A percentile compares a stretch with the other conserved stretches of the same genome.
Conservation (phyloP, 2,329 filamentous ascomycete genomes). For the Penicillium sp. region DNA sequence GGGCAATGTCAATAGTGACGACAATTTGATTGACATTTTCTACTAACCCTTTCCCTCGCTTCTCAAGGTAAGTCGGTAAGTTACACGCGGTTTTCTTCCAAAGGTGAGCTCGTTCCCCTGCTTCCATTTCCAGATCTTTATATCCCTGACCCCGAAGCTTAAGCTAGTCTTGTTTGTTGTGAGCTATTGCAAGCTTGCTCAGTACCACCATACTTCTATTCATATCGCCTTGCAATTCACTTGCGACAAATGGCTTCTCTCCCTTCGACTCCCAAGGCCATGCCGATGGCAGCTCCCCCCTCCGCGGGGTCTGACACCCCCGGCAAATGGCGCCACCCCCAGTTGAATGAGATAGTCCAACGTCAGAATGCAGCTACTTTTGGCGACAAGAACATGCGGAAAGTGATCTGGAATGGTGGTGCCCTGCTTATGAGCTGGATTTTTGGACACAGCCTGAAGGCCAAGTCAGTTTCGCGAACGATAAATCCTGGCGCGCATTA, state of each 20-base stretch:
- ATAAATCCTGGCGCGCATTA: background rate
- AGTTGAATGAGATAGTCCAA: constrained; percentile 79
- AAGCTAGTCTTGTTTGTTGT: background rate
- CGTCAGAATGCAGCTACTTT: constrained; percentile 79
- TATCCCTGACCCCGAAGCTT: background rate
- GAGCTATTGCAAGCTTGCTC: background rate
- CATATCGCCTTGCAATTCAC: background rate
- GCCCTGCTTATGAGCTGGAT: constrained; percentile 55
- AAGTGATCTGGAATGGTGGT: constrained; percentile 67
- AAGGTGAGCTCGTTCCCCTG: constrained; percentile 2
- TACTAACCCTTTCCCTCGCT: background rate
- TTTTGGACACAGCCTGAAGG: constrained; percentile 41
- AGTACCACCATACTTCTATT: background rate
- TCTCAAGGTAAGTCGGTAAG: constrained; percentile 2
- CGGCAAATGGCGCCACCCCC: constrained; percentile 89
- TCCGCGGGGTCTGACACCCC: constrained; percentile 47
- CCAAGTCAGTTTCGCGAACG: constrained; percentile 33
- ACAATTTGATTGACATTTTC: background rate
- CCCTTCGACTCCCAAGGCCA: constrained; percentile 46
- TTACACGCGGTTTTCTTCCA: background rate
- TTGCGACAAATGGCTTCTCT: constrained; percentile 35
- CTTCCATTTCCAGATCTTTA: background rate
- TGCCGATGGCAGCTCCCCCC: constrained; percentile 27
- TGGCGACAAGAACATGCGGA: constrained; percentile 71
- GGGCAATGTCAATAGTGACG: background rate